Percentiles rank a stretch among this genome's conserved stretches.
These are phyloP conservation scores for Leishmania tarentolae DNA, from an alignment of 208 protist species.

Conservation along the genomic window DNA sequence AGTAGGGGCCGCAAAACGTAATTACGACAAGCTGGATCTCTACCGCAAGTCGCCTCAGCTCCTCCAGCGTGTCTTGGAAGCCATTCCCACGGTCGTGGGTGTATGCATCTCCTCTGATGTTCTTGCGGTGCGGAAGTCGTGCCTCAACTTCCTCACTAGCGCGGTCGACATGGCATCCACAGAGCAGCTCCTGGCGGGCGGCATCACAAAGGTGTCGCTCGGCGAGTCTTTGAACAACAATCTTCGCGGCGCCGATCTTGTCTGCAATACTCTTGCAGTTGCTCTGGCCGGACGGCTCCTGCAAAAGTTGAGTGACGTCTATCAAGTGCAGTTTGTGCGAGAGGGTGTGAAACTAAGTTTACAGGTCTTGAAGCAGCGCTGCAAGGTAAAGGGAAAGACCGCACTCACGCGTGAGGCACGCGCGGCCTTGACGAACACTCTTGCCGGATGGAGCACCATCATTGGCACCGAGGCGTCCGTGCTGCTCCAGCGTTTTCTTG, in stretches of 20 bases:
- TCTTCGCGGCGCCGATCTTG: conserved; percentile 47
- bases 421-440: conserved; percentile 22
- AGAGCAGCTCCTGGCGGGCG: conserved; percentile 41
- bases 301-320: conserved; percentile 66
- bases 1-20: conserved; percentile 23
- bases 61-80: conserved; percentile 52
- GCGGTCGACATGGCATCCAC: conserved; percentile 53
- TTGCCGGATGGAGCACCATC: conserved; percentile 43
- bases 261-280: conserved; percentile 61
- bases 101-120: conserved; percentile 71
- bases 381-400: conserved; percentile 17
- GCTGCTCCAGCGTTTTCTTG: conserved; percentile 41
- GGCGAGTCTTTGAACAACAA: conserved; percentile 65
- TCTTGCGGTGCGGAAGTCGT: conserved; percentile 36
- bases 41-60: conserved; percentile 52
- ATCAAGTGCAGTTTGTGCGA: conserved; percentile 70
- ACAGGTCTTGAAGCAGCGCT: conserved; percentile 36
- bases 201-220: conserved; percentile 36
- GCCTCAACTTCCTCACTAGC: conserved; percentile 63
- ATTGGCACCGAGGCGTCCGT: conserved; percentile 41
- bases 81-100: conserved; percentile 55
- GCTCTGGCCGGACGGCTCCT: conserved; percentile 61
- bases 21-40: conserved; percentile 41
- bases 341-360: conserved; percentile 80
- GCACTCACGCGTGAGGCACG: conserved; percentile 15